Conservation (phyloP, 768 basidiomycete genomes). For the Tremella mesenterica region DNA sequence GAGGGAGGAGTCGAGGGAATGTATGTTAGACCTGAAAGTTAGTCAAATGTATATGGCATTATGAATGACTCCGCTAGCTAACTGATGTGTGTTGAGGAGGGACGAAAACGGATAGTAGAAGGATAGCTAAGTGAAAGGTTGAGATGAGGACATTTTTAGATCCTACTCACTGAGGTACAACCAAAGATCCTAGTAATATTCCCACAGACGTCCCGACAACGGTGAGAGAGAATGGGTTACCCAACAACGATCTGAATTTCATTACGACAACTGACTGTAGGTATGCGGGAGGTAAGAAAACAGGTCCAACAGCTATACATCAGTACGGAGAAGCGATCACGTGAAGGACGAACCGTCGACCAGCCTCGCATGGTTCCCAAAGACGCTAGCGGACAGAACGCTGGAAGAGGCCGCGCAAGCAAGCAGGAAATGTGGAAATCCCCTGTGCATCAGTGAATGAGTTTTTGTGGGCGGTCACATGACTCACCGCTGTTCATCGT, state of each 20-base stretch:
- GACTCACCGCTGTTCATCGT: conserved; percentile 35
- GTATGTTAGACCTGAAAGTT: conserved; percentile 22
- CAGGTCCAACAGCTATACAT: conserved; percentile 35
- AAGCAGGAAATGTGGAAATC: conserved; percentile 29
- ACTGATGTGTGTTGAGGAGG: too few relatives aligned
- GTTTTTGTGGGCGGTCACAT: background rate
- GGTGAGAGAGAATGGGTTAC: conserved; percentile 66
- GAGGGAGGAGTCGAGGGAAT: conserved; percentile 71
- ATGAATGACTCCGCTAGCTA: too few relatives aligned
- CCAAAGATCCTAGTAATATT: conserved; percentile 53
- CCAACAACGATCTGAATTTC: conserved; percentile 47
- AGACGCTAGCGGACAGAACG: conserved; percentile 34
- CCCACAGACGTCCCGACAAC: conserved; percentile 56
- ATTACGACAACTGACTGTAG: conserved; percentile 10
- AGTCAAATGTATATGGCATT: background rate
- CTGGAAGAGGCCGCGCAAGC: conserved; percentile 21
- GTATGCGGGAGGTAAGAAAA: conserved; percentile 27
- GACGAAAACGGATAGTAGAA: too few relatives aligned
- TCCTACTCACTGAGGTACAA: conserved; percentile 55
- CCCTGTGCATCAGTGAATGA: conserved; percentile 21
- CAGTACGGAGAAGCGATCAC: conserved; percentile 1
- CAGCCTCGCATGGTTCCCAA: conserved; percentile 45
- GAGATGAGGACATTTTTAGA: conserved; percentile 3
- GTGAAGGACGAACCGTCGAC: conserved; percentile 41
- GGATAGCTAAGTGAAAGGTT: too few relatives aligned